Percentiles rank a stretch among this genome's conserved stretches.
Evolutionary conservation across 2,329 filamentous ascomycete species (phyloP).

Genomic region (Fusarium continuum): DNA sequence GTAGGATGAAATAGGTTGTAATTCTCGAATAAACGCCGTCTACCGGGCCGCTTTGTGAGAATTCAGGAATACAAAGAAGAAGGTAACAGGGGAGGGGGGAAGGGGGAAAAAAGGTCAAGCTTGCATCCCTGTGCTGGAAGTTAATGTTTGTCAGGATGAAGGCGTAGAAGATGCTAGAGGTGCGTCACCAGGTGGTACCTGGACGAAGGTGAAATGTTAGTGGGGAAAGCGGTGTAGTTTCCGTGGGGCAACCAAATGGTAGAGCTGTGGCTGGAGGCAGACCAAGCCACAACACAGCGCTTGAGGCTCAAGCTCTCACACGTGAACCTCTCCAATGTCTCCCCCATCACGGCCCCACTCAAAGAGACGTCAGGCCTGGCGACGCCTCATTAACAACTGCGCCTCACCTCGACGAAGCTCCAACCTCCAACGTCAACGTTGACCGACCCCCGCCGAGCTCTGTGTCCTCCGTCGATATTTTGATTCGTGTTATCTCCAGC

Average conservation of each 20-base stretch:
- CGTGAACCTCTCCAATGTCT: conserved; percentile 15
- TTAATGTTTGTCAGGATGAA: conserved; percentile 4
- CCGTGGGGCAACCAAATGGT: conserved; percentile 14
- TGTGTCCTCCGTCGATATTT: conserved; percentile 26
- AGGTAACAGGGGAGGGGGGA: not conserved
- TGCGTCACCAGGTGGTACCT: conserved; percentile 50
- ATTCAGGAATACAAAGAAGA: conserved; percentile 1
- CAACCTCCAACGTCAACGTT: conserved; percentile 43
- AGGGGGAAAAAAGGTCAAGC: not conserved
- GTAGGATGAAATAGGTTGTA: not conserved
- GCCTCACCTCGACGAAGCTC: conserved; percentile 35
- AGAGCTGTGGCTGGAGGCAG: conserved; percentile 14
- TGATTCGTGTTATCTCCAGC: conserved; percentile 7
- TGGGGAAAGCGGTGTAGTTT: conserved; percentile 44
- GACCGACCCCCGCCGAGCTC: conserved; percentile 42
- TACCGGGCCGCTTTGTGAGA: not conserved
- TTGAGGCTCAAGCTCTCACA: conserved; percentile 28
- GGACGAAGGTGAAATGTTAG: conserved; percentile 33
- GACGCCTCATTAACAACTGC: conserved; percentile 38
- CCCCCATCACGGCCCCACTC: conserved; percentile 42
- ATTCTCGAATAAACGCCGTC: not conserved
- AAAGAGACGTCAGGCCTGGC: conserved; percentile 46
- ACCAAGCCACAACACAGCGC: conserved; percentile 16
- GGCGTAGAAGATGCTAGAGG: conserved; percentile 30
- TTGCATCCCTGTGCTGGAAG: not conserved